These are phyloP conservation scores for Artemisia tridentata DNA, from an alignment of 129 eudicot species.

Conservation along the genomic window DNA sequence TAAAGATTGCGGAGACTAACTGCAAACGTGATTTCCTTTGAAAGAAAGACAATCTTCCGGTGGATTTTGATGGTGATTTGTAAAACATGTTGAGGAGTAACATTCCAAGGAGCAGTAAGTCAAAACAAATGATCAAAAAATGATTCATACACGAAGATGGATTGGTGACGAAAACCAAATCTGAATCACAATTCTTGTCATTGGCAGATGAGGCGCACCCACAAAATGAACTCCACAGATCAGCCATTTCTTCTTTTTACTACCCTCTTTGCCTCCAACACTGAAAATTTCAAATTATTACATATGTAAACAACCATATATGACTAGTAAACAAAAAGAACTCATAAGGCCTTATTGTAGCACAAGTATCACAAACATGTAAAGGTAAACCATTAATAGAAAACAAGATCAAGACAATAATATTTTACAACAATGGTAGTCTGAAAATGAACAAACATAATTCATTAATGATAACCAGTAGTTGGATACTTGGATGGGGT, in stretches of 20 bases:
- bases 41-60: conserved; percentile 23
- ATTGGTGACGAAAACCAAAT: conserved; percentile 37
- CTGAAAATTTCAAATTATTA: conserved; percentile 23
- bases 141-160: conserved; percentile 87
- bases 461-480: not conserved
- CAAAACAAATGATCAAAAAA: conserved; percentile 47
- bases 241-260: conserved; percentile 50
- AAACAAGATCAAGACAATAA: not conserved
- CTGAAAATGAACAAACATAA: too few relatives aligned
- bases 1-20: conserved; percentile 48
- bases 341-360: conserved; percentile 7
- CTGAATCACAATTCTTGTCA: conserved; percentile 39
- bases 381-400: not conserved
- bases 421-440: not conserved
- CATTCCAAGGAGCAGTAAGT: conserved; percentile 52
- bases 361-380: not conserved
- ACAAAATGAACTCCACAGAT: conserved; percentile 69
- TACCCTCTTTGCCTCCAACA: conserved; percentile 33
- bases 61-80: conserved; percentile 44
- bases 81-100: conserved; percentile 43
- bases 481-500: not conserved
- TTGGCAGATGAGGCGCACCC: conserved; percentile 47
- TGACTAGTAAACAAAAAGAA: conserved; percentile 8
- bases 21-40: conserved; percentile 49
- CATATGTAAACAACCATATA: not conserved